Evolutionary conservation across 257 asterid species (phyloP).

Genomic region (Nicotiana obtusifolia): DNA sequence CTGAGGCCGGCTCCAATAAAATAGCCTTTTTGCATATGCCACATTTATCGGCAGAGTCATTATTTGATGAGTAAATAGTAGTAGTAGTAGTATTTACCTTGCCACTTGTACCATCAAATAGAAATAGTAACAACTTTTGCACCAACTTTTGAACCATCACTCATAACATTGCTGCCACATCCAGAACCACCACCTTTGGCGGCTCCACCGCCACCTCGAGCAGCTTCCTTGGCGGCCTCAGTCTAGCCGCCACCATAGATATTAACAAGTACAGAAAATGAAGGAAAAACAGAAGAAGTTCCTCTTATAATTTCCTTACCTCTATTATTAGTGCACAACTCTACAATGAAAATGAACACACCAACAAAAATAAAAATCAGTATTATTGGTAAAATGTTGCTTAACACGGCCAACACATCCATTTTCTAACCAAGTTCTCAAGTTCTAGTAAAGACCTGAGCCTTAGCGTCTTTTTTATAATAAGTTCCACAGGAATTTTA

Average conservation of each 20-base stretch:
- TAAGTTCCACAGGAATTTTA: not conserved
- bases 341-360: not conserved
- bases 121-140: not conserved
- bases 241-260: not conserved
- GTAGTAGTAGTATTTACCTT: not conserved
- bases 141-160: not conserved
- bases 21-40: not conserved
- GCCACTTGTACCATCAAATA: not conserved
- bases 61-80: not conserved
- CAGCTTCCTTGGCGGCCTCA: not conserved
- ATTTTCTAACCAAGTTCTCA: not conserved
- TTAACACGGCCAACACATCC: not conserved
- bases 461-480: not conserved
- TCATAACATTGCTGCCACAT: not conserved
- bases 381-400: not conserved
- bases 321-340: not conserved
- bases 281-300: not conserved
- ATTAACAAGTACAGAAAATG: not conserved
- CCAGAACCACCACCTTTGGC: not conserved
- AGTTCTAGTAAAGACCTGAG: not conserved
- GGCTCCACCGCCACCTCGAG: not conserved
- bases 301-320: not conserved
- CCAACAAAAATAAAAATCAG: not conserved
- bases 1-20: not conserved
- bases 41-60: not conserved